A percentile compares a stretch with the other conserved stretches of the same genome.
Conservation (phyloP, 768 basidiomycete genomes). For the Xanthoconium stramineum region DNA sequence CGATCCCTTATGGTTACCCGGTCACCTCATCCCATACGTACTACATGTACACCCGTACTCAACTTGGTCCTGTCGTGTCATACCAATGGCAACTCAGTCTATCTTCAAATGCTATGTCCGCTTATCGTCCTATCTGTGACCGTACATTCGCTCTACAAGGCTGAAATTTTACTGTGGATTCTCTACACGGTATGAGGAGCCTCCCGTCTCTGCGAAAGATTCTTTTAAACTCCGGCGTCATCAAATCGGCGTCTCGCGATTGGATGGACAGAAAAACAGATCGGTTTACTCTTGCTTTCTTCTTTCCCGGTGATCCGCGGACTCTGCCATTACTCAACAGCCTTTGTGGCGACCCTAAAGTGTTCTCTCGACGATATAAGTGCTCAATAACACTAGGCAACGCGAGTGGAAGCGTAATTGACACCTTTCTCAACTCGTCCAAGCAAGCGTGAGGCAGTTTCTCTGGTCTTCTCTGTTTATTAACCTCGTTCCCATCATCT, state of each 20-base stretch:
- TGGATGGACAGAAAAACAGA: conserved; percentile 42
- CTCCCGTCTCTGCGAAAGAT: too few relatives aligned
- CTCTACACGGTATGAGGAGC: too few relatives aligned
- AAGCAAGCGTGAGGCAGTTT: not conserved
- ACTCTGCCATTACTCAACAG: too few relatives aligned
- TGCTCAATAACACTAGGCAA: conserved; percentile 11
- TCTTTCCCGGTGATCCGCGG: not conserved
- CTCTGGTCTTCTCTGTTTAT: not conserved
- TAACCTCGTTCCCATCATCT: too few relatives aligned
- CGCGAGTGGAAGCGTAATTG: conserved; percentile 45
- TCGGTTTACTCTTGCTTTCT: not conserved
- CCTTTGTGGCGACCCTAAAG: too few relatives aligned
- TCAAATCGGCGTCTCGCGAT: conserved; percentile 28
- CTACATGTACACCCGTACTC: not conserved
- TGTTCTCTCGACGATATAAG: not conserved
- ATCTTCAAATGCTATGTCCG: too few relatives aligned
- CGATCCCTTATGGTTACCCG: not conserved
- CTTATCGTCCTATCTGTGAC: too few relatives aligned
- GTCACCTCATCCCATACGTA: not conserved
- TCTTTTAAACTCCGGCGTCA: too few relatives aligned
- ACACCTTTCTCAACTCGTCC: conserved; percentile 28
- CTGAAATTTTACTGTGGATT: too few relatives aligned
- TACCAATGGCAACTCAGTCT: too few relatives aligned
- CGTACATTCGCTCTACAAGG: too few relatives aligned
- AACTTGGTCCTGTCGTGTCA: not conserved